Evolutionary conservation across 176 grass and related monocot species (phyloP).

Genomic region (Miscanthus lutarioriparius): DNA sequence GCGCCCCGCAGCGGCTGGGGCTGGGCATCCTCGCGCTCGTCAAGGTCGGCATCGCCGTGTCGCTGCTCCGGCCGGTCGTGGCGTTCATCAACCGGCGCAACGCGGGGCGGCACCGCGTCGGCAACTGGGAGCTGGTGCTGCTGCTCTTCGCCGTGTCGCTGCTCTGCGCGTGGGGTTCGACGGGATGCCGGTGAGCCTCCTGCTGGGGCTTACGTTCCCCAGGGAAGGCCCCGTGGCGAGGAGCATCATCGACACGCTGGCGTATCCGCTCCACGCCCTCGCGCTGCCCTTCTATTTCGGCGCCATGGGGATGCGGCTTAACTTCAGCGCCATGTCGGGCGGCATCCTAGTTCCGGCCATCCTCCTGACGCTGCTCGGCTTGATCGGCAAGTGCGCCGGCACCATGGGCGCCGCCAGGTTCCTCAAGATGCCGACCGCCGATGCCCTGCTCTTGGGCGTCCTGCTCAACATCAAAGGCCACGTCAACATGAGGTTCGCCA

Average conservation of each 20-base stretch:
- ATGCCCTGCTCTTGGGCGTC: conserved; percentile 37
- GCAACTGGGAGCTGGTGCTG: conserved; percentile 46
- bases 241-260: conserved; percentile 31
- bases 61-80: conserved; percentile 32
- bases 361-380: conserved; percentile 44
- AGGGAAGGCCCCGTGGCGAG: conserved; percentile 49
- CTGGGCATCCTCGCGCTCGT: conserved; percentile 29
- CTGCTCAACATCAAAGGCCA: conserved; percentile 53
- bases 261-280: conserved; percentile 47
- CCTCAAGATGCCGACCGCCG: conserved; percentile 36
- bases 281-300: conserved; percentile 47
- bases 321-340: conserved; percentile 49
- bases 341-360: conserved; percentile 39
- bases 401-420: conserved; percentile 34
- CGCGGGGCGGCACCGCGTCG: conserved; percentile 37
- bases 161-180: conserved; percentile 31
- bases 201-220: conserved; percentile 52
- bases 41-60: conserved; percentile 10
- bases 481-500: conserved; percentile 51
- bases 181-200: conserved; percentile 37
- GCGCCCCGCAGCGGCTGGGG: conserved; percentile 24
- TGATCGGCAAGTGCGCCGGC: conserved; percentile 42
- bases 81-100: conserved; percentile 47
- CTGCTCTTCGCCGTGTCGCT: conserved; percentile 35
- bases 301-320: conserved; percentile 49